Evolutionary conservation across 208 protist species (phyloP), one percentile per base, ranked within the genome.

Genomic region (Trypanosoma cruzi): DNA sequence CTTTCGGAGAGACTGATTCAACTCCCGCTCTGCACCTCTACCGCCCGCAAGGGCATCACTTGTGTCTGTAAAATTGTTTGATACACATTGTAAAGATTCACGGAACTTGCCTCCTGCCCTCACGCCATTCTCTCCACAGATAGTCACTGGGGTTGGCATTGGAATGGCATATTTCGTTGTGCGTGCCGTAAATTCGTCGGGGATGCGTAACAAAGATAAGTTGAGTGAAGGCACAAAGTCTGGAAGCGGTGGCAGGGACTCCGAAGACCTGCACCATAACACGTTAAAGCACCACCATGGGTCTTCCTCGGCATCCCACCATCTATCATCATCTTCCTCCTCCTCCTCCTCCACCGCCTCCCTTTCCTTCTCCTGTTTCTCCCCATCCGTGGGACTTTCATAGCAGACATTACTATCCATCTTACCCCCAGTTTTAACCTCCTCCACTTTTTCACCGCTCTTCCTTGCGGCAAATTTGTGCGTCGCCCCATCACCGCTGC

Each of bases 41-140:
- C 68, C 68, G 0, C 58, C 59, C 5, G 65, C 57, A 28, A 61
- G 22, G 18, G 68, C 66, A 59, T 79, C 74, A 28, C 74, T 79
- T n/a, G 48, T 26, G 34, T 79, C 74, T 0, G 62, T 74, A 36
- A 74, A 68, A 20, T 3, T 37, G 6, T 44, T 34, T 36, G 31
- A 29, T 5, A 3, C n/a, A 26, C 6, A 20, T 48, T 22, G 36
- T 32, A 20, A 22, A n/a, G 22, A n/a, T 16, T 8, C 28, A 37
- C 13, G 52, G 4, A 5, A 14, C 29, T 56, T 40, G 6, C 6
- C 48, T 16, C 13, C 2, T 4, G 42, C 48, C 2, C 50, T 11
- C 1, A n/a, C 31, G n/a, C 26, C 24, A 26, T 18, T 18, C 6
- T 26, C 3, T 44, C 31, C 24, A 24, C 22, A 46, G 13, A 61